These are phyloP conservation scores for Claviceps pazoutovae DNA, from an alignment of 2,329 filamentous ascomycete species.

Conservation along the genomic window DNA sequence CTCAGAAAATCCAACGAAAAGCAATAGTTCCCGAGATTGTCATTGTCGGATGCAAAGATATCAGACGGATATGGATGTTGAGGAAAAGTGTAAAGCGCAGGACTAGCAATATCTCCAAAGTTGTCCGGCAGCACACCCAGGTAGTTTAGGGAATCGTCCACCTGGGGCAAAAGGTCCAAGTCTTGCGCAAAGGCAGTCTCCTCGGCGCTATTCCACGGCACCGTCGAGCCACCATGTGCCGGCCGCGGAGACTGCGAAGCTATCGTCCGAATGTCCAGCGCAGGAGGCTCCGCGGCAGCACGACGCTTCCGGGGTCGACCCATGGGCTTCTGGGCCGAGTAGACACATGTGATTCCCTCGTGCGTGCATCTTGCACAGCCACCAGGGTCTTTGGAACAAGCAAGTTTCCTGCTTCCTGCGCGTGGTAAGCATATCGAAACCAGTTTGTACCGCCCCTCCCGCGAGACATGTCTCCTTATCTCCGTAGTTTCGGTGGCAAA, in stretches of 20 bases:
- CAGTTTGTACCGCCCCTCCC: not conserved
- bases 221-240: too few relatives aligned
- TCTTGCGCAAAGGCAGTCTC: constrained; percentile 5
- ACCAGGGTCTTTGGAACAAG: constrained; percentile 47
- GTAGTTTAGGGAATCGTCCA: constrained; percentile 17
- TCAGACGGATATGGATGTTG: constrained; percentile 5
- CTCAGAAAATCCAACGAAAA: constrained; percentile 9
- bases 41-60: constrained; percentile 7
- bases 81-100: too few relatives aligned
- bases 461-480: not conserved
- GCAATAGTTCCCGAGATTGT: not conserved
- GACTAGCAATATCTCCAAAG: not conserved
- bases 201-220: not conserved
- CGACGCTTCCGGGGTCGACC: constrained; percentile 18
- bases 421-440: constrained; percentile 7
- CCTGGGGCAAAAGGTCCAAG: constrained; percentile 23
- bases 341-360: constrained; percentile 44
- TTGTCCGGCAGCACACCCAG: constrained; percentile 23
- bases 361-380: constrained; percentile 45
- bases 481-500: not conserved
- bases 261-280: too few relatives aligned
- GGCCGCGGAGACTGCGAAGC: too few relatives aligned
- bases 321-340: constrained; percentile 53
- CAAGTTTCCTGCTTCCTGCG: constrained; percentile 47
- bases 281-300: too few relatives aligned